Evolutionary conservation across 805 yeast genomes (phyloP).

Genomic region (Cyberlindnera mrakii): DNA sequence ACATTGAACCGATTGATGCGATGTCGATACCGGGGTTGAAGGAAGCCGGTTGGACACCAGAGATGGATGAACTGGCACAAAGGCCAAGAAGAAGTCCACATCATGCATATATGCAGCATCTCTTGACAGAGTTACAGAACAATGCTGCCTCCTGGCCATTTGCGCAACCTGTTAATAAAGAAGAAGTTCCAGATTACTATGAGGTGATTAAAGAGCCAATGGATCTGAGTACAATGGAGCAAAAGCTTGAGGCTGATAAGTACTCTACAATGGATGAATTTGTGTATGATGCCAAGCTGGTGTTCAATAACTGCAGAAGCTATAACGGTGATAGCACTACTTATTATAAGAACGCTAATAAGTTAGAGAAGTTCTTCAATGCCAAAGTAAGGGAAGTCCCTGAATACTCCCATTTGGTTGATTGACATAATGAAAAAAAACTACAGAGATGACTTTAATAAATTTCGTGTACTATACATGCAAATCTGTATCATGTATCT

Average conservation of each 20-base stretch:
- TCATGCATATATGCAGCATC: constrained; percentile 85
- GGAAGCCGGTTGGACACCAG: constrained; percentile 98
- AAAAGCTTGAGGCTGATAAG: constrained; percentile 83
- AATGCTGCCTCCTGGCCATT: constrained; percentile 99
- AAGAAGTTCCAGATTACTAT: constrained; percentile 94
- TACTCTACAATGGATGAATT: constrained; percentile 90
- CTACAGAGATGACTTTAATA: background rate
- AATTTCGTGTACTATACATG: constrained; percentile 13
- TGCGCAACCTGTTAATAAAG: constrained; percentile 83
- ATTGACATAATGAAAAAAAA: background rate
- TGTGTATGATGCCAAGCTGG: constrained; percentile 77
- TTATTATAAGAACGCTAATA: constrained; percentile 89
- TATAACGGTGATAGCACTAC: constrained; percentile 95
- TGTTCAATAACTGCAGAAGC: constrained; percentile 85
- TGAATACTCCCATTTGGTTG: constrained; percentile 75
- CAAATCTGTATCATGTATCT: background rate
- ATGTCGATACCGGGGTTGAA: constrained; percentile 80
- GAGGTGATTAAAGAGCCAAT: constrained; percentile 96
- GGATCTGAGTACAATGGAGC: constrained; percentile 96
- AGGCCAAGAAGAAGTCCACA: constrained; percentile 93
- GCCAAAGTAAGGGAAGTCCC: constrained; percentile 83
- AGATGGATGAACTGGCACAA: constrained; percentile 95
- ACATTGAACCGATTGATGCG: constrained; percentile 63
- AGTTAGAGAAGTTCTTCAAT: constrained; percentile 84
- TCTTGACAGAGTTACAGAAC: constrained; percentile 82